These are phyloP conservation scores for Globomyces pollinis-pini DNA, from an alignment of 192 early-diverging fungal genomes.

Conservation along the genomic window DNA sequence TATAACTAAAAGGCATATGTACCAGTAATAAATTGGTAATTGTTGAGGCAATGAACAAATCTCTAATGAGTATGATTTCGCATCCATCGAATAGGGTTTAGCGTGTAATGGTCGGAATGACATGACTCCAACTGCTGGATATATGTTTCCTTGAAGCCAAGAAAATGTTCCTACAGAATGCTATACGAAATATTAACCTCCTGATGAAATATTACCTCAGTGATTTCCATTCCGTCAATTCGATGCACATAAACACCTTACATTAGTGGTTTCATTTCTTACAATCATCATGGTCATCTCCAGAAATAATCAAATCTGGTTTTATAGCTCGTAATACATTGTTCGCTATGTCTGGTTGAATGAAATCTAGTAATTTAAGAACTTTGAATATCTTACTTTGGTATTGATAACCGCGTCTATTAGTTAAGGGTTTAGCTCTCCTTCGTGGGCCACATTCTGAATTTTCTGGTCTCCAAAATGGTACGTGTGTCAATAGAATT, in stretches of 20 bases:
- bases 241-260: background rate
- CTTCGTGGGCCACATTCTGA: conserved; percentile 66
- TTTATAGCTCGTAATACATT: conserved; percentile 50
- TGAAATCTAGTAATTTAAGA: conserved; percentile 42
- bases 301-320: conserved; percentile 71
- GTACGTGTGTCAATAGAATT: conserved; percentile 82
- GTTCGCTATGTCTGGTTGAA: conserved; percentile 46
- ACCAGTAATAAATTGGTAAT: conserved; percentile 34
- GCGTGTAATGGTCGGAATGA: conserved; percentile 12
- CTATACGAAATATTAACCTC: conserved; percentile 23
- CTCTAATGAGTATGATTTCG: conserved; percentile 7
- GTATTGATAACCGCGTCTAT: conserved; percentile 78
- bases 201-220: conserved; percentile 3
- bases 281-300: conserved; percentile 94
- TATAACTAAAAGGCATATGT: conserved; percentile 17
- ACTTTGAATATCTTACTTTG: too few relatives aligned
- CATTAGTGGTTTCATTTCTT: conserved; percentile 31
- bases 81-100: background rate
- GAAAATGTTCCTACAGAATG: conserved; percentile 44
- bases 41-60: conserved; percentile 32
- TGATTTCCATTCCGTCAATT: background rate
- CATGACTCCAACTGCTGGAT: conserved; percentile 36
- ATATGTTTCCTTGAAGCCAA: conserved; percentile 42
- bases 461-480: conserved; percentile 61
- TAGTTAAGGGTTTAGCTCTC: conserved; percentile 38